Evolutionary conservation across 805 yeast species (phyloP), one percentile per base, ranked within the genome.

Genomic region (Ogataea dorogensis): DNA sequence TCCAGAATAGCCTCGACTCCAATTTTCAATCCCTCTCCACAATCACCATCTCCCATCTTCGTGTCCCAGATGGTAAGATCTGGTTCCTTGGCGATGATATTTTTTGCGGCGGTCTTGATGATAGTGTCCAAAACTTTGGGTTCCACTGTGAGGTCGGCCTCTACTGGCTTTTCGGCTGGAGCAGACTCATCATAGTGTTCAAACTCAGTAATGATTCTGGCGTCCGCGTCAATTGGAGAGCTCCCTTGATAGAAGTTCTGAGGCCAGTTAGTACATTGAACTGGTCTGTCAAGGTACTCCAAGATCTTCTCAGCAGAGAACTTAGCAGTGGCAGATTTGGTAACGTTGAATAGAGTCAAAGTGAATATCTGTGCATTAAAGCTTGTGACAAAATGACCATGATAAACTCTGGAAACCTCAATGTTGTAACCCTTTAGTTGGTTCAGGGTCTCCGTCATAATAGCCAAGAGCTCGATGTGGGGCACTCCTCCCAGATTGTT

Each of bases 31-130:
- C 64, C 63, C 38, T 61, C 60, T 22, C 70, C 69, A 49, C 70
- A 65, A 35, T 65, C 70, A 10, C 70, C 70, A 42, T 65, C 70
- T n/a, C 70, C 69, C 61, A 63, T 59, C 40, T 59, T 54, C 16
- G 70, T 65, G 40, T 65, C 70, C 65, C 67, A 65, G 16, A 54
- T 56, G 12, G 70, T 65, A 34, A 64, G 47, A 13, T 58, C 61
- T 3, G 66, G 65, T 36, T 64, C 67, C 26, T 43, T 57, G 3
- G 45, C 42, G 32, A 63, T 58, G 6, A 64, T 47, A 13, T 57
- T 60, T 13, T 48, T 33, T 2, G 62, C 56, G 2, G 61, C 67
- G 18, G 46, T 48, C 10, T 38, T 44, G 13, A 60, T 41, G 5
- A 57, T 41, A 1, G 20, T 18, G 4, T 47, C 36, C 15, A 53